Evolutionary conservation across 73 alveolate species (phyloP).

Genomic region (Stentor roeselii): DNA sequence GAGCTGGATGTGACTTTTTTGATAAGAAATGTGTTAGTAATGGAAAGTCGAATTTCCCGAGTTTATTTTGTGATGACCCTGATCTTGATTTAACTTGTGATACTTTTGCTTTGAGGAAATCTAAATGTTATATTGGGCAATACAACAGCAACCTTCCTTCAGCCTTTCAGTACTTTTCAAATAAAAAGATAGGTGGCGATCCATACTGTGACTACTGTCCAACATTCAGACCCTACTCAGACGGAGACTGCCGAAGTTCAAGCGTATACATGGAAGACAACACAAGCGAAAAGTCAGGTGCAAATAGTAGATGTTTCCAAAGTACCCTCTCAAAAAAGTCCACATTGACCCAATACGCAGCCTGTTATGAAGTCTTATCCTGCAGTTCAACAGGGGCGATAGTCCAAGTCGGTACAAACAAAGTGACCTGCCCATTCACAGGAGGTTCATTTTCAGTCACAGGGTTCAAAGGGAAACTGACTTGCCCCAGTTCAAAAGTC

Average conservation of each 20-base stretch:
- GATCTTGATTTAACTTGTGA: too few relatives aligned
- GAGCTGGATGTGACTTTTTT: slow-evolving; percentile 50
- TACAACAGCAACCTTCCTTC: background rate
- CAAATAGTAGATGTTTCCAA: background rate
- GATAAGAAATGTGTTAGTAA: slow-evolving; percentile 30
- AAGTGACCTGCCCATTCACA: background rate
- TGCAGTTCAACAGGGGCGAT: background rate
- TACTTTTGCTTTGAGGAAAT: too few relatives aligned
- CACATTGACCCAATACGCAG: background rate
- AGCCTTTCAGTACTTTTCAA: background rate
- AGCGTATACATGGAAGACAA: background rate
- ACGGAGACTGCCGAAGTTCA: background rate
- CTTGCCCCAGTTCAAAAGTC: background rate
- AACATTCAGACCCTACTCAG: background rate
- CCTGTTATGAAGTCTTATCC: background rate
- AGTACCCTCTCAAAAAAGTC: background rate
- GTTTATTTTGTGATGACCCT: too few relatives aligned
- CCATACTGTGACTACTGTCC: slow-evolving; percentile 4
- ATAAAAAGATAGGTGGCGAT: background rate
- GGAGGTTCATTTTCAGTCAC: background rate
- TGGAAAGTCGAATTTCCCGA: slow-evolving; percentile 1
- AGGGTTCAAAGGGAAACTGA: background rate
- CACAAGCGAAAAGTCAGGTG: too few relatives aligned
- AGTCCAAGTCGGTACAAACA: background rate
- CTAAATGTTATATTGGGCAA: background rate